phyloP scores from a whole-genome alignment of 441 rosid genomes.

The Gossypium trilobum region DNA sequence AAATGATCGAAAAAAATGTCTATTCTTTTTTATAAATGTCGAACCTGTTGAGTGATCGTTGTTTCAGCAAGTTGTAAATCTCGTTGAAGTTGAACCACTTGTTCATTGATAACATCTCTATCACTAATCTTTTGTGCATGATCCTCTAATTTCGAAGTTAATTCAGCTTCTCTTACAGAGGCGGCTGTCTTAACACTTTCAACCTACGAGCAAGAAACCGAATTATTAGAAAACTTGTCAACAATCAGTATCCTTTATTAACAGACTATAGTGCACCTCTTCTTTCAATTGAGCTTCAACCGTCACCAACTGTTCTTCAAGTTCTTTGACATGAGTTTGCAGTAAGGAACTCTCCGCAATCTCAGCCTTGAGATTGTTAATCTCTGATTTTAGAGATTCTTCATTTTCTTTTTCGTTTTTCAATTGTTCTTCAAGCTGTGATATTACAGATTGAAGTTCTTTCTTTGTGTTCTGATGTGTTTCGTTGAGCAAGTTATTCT shows the following conservation, averaged over 20 bases:
- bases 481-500: conserved; percentile 56
- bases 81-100: conserved; percentile 45
- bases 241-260: conserved; percentile 5
- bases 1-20: not conserved
- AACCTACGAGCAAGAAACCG: conserved; percentile 14
- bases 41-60: conserved; percentile 45
- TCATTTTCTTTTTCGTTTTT: conserved; percentile 45
- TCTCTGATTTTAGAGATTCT: conserved; percentile 45
- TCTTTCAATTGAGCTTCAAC: conserved; percentile 46
- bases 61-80: conserved; percentile 44
- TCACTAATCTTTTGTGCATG: conserved; percentile 30
- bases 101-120: conserved; percentile 33
- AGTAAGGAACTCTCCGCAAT: conserved; percentile 43
- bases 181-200: conserved; percentile 31
- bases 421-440: conserved; percentile 56
- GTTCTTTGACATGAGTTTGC: conserved; percentile 53
- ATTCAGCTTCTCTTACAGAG: conserved; percentile 38
- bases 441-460: conserved; percentile 55
- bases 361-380: conserved; percentile 42
- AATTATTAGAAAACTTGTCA: conserved; percentile 5
- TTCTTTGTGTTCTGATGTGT: conserved; percentile 51
- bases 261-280: conserved; percentile 37
- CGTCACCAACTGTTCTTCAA: conserved; percentile 40
- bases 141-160: conserved; percentile 42
- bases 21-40: not conserved